These are phyloP conservation scores for Sphagnum tenellum DNA, from an alignment of 225 moss, liverwort and hornwort genomes.

Conservation along the genomic window DNA sequence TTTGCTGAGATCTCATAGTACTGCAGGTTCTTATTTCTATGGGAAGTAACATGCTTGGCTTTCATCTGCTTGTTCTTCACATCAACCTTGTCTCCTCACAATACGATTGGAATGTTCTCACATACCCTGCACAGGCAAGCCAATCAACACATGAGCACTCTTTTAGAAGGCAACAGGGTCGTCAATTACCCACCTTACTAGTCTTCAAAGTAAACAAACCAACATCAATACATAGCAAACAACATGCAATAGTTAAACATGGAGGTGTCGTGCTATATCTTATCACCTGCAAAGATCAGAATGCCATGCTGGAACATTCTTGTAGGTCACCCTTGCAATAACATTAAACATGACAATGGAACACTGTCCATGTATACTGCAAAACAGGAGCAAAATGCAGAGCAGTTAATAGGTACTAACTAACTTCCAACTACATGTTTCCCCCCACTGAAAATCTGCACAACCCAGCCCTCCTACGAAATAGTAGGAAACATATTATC, in stretches of 20 bases:
- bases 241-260: no score
- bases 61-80: slow-evolving; percentile 58
- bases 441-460: no score
- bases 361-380: slow-evolving; percentile 49
- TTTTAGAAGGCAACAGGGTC: not conserved
- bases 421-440: no score
- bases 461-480: no score
- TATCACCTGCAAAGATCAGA: slow-evolving; percentile 43
- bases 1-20: slow-evolving; percentile 54
- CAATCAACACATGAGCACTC: not conserved
- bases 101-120: slow-evolving; percentile 45
- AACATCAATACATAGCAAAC: no score
- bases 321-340: slow-evolving; percentile 41
- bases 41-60: slow-evolving; percentile 50
- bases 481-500: no score
- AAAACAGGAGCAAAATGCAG: not conserved
- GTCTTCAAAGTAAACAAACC: no score
- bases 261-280: not conserved
- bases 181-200: not conserved
- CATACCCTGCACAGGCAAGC: slow-evolving; percentile 24
- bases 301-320: slow-evolving; percentile 53
- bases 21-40: slow-evolving; percentile 58
- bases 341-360: slow-evolving; percentile 55
- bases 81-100: slow-evolving; percentile 50
- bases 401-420: no score